Conservation (phyloP, 257 asterid species). For the Avicennia marina region DNA sequence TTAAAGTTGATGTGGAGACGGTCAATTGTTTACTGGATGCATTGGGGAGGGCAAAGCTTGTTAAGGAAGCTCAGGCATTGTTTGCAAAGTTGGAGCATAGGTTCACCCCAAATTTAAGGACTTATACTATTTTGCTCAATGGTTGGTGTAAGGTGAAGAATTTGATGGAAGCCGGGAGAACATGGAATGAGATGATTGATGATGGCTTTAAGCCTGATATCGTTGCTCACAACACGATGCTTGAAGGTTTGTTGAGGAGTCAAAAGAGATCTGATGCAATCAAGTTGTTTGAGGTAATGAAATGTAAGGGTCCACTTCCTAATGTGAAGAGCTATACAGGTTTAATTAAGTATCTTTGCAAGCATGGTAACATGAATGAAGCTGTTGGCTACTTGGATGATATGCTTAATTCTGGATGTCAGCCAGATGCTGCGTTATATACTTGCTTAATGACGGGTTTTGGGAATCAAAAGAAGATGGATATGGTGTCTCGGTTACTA, state of each 20-base stretch:
- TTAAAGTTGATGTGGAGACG: constrained; percentile 55
- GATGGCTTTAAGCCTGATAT: constrained; percentile 70
- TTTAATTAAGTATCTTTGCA: constrained; percentile 61
- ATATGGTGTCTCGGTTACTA: constrained; percentile 46
- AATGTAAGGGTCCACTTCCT: constrained; percentile 67
- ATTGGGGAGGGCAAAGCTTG: constrained; percentile 78
- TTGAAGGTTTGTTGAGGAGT: constrained; percentile 69
- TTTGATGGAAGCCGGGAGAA: constrained; percentile 76
- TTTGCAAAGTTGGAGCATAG: constrained; percentile 64
- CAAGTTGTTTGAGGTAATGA: constrained; percentile 75
- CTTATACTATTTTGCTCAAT: constrained; percentile 66
- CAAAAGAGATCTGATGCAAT: constrained; percentile 57
- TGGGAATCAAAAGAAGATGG: constrained; percentile 70
- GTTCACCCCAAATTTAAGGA: constrained; percentile 56
- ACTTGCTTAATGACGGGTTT: constrained; percentile 75
- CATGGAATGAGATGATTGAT: constrained; percentile 86
- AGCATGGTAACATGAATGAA: constrained; percentile 49
- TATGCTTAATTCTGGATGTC: constrained; percentile 54
- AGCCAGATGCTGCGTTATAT: constrained; percentile 65
- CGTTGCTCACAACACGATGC: constrained; percentile 79
- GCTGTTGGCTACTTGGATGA: constrained; percentile 56
- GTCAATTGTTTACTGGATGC: constrained; percentile 79
- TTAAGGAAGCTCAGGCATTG: constrained; percentile 70
- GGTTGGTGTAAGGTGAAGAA: constrained; percentile 88
- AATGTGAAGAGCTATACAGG: constrained; percentile 66